These are phyloP conservation scores for Beauveria asiatica DNA, from an alignment of 2,329 filamentous ascomycete species.

Conservation along the genomic window DNA sequence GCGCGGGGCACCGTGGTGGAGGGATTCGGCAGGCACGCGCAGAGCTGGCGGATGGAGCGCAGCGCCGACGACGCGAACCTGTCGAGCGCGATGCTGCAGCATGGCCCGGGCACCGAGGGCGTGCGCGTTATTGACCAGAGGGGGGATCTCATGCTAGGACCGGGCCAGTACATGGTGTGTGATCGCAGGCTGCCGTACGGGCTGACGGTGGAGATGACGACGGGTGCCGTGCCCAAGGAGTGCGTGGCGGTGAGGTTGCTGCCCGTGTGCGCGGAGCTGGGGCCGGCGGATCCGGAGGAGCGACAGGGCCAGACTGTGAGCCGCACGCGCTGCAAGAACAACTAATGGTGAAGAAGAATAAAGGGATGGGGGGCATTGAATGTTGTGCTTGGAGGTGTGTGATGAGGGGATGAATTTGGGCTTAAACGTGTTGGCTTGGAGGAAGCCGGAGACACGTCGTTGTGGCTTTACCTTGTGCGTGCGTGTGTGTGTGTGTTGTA, in stretches of 20 bases:
- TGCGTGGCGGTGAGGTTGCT: conserved; percentile 1
- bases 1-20: neutral
- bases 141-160: neutral
- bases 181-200: conserved; percentile 1
- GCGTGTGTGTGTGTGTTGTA: no score
- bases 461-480: no score
- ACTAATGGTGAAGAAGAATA: neutral
- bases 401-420: neutral
- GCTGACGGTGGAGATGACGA: conserved; percentile 1
- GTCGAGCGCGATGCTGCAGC: neutral
- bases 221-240: neutral
- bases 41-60: neutral
- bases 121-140: neutral
- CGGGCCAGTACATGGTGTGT: conserved; percentile 6
- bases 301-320: neutral
- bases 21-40: neutral
- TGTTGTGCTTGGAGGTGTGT: neutral
- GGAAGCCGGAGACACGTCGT: no score
- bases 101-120: conserved; percentile 4
- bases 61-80: neutral
- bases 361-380: no score
- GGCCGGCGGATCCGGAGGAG: neutral
- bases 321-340: neutral
- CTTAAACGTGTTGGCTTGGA: neutral
- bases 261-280: neutral